Conservation (phyloP, 305 asterid genomes). For the Fraxinus greggii region DNA sequence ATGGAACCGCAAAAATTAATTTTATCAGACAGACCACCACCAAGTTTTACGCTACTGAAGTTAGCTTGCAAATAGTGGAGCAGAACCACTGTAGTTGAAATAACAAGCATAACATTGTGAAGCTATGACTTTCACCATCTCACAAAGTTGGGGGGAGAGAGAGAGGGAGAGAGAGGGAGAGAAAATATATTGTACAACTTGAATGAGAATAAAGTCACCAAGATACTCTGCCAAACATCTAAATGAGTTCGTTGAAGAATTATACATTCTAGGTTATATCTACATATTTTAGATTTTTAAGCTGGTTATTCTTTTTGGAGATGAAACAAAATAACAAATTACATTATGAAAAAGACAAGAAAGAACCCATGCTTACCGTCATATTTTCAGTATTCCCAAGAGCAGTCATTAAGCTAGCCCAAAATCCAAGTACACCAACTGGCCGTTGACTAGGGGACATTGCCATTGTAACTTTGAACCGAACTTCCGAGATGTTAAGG, state of each 20-base stretch:
- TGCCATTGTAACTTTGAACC: conserved; percentile 94
- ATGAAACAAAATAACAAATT: conserved; percentile 16
- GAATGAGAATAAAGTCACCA: background rate
- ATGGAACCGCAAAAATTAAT: conserved; percentile 18
- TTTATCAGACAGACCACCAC: background rate
- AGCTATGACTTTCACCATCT: conserved; percentile 13
- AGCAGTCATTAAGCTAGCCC: conserved; percentile 99
- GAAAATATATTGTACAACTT: background rate
- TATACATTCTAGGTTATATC: background rate
- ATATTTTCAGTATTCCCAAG: conserved; percentile 98
- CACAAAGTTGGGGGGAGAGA: background rate
- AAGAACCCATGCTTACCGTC: conserved; percentile 69
- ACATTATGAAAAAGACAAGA: conserved; percentile 21
- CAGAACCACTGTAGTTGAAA: conserved; percentile 4
- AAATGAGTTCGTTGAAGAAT: conserved; percentile 3
- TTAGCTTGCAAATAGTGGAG: conserved; percentile 9
- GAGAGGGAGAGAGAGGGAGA: too few species aligned
- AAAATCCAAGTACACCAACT: conserved; percentile 99
- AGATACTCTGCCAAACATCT: conserved; percentile 16
- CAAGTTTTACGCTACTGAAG: conserved; percentile 8
- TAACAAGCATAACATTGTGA: conserved; percentile 10
- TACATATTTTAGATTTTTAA: background rate
- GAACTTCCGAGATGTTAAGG: conserved; percentile 87
- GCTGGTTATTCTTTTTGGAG: background rate
- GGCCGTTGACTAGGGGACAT: conserved; percentile 99